Percentiles rank a stretch among this genome's conserved stretches.
Evolutionary conservation across 1,284 basidiomycete genomes (phyloP).

Genomic region (Gomphus sp.): DNA sequence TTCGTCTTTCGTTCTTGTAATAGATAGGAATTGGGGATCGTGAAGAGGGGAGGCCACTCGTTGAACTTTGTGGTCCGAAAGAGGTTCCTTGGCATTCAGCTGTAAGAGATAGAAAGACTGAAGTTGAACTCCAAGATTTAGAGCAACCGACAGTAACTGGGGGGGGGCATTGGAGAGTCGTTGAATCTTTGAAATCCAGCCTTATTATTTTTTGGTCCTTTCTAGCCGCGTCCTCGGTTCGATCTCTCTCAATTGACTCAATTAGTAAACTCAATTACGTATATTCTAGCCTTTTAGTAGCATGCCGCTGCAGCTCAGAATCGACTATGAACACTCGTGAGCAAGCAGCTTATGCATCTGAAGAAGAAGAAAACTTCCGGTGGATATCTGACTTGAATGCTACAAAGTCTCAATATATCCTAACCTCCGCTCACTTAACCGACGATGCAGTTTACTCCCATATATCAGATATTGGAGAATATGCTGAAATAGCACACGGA

Average conservation of each 20-base stretch:
- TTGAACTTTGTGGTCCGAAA: conserved; percentile 20
- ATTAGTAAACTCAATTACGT: too few relatives aligned
- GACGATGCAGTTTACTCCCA: conserved; percentile 25
- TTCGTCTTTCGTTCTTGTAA: conserved; percentile 53
- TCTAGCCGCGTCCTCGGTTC: too few relatives aligned
- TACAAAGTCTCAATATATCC: conserved; percentile 29
- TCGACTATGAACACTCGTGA: too few relatives aligned
- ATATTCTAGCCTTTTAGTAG: not conserved
- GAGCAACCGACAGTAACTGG: conserved; percentile 34
- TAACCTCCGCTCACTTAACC: conserved; percentile 30
- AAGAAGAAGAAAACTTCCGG: conserved; percentile 42
- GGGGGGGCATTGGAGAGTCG: too few relatives aligned
- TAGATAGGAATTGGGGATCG: conserved; percentile 35
- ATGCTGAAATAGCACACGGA: conserved; percentile 38
- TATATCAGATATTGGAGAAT: conserved; percentile 41
- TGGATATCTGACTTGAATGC: conserved; percentile 37
- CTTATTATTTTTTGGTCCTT: too few relatives aligned
- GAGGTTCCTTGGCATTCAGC: conserved; percentile 22
- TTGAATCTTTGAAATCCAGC: too few relatives aligned
- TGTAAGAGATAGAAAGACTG: conserved; percentile 53
- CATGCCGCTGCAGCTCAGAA: too few relatives aligned
- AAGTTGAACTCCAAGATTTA: conserved; percentile 43
- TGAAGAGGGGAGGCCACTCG: conserved; percentile 16
- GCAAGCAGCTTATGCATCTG: conserved; percentile 36
- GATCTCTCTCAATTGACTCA: too few relatives aligned